phyloP scores from a whole-genome alignment of 805 yeast species.

The Barnettozyma salicaria region DNA sequence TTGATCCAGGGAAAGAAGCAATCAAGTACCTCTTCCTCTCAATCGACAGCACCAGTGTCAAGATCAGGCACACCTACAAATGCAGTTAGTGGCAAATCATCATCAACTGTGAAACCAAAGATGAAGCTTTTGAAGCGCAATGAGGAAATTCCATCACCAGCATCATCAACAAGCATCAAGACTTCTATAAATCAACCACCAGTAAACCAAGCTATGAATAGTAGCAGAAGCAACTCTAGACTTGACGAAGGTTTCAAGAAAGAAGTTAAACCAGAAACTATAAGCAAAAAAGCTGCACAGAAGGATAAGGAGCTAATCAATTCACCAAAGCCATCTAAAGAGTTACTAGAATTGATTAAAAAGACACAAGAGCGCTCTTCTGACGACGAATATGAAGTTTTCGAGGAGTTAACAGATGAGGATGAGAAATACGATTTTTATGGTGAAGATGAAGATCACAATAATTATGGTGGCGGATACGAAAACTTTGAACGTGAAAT shows the following conservation, averaged over 20 bases:
- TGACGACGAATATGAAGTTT: constrained; percentile 18
- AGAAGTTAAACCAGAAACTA: constrained; percentile 1
- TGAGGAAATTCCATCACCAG: constrained; percentile 4
- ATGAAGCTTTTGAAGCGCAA: constrained; percentile 21
- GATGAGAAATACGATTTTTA: constrained; percentile 12
- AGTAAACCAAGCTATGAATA: too few species aligned
- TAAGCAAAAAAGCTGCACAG: constrained; percentile 2
- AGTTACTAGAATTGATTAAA: constrained; percentile 20
- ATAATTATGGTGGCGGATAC: background rate
- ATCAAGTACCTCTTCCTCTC: too few species aligned
- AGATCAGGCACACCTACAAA: constrained; percentile 2
- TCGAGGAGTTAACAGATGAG: constrained; percentile 23
- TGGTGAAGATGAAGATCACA: constrained; percentile 2
- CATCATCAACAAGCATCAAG: background rate
- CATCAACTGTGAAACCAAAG: constrained; percentile 15
- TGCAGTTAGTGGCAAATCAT: background rate
- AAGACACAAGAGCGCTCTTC: constrained; percentile 10
- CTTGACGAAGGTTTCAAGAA: constrained; percentile 1
- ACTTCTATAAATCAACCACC: constrained; percentile 1
- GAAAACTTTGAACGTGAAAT: background rate
- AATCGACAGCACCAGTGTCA: background rate
- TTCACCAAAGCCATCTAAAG: constrained; percentile 20
- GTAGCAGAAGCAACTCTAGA: too few species aligned
- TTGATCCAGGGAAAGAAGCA: background rate
- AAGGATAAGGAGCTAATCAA: background rate